A percentile compares a stretch with the other conserved stretches of the same genome.
Conservation (phyloP, 208 protist species). For the Acanthamoeba sp. region DNA sequence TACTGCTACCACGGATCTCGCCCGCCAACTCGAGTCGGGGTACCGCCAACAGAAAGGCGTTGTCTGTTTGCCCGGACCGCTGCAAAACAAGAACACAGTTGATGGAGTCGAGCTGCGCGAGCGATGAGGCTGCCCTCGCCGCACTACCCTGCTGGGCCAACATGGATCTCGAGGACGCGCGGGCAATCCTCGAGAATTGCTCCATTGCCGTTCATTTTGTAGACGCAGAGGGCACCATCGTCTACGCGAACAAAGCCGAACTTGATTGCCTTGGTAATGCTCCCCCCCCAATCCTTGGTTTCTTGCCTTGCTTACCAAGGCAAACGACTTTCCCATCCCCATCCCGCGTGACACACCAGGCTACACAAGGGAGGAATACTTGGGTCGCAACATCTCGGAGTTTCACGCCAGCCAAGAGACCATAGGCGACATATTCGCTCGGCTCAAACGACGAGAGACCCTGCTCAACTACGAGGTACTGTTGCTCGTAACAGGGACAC, state of each 20-base stretch:
- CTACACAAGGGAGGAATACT: not conserved
- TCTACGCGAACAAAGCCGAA: conserved; percentile 52
- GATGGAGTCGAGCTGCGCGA: not conserved
- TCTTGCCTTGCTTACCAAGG: not conserved
- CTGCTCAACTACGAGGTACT: conserved; percentile 54
- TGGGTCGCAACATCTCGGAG: not conserved
- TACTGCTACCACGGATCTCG: no score
- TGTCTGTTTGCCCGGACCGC: no score
- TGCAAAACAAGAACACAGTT: not conserved
- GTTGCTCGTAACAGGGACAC: no score
- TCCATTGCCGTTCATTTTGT: conserved; percentile 9
- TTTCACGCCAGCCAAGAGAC: not conserved
- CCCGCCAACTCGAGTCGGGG: no score
- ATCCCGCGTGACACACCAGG: not conserved
- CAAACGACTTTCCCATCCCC: no score
- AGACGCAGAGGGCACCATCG: not conserved
- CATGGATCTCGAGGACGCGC: not conserved
- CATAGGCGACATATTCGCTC: not conserved
- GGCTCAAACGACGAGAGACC: not conserved
- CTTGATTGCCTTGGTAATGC: not conserved
- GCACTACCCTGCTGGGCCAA: not conserved
- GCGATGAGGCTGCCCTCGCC: not conserved
- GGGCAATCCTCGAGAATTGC: conserved; percentile 26
- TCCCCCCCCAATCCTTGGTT: not conserved
- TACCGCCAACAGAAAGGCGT: no score